Evolutionary conservation across 495 filamentous ascomycete genomes (phyloP).

Genomic region (Hyaloscypha bicolor): DNA sequence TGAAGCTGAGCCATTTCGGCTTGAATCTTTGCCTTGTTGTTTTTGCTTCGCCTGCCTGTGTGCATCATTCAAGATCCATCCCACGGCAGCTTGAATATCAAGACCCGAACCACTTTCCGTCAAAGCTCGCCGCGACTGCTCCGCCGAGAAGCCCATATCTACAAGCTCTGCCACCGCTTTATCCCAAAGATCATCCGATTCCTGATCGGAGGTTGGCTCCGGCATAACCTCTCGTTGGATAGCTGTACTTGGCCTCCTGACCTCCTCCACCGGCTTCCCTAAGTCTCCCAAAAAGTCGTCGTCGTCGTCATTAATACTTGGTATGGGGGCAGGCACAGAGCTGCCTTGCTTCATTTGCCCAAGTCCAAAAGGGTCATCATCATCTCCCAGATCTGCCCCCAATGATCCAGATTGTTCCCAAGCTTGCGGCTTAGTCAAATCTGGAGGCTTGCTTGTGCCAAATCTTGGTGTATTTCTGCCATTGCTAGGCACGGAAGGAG

Average conservation of each 20-base stretch:
- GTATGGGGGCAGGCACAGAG: slow-evolving; percentile 36
- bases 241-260: slow-evolving; percentile 45
- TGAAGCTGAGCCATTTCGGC: slow-evolving; percentile 37
- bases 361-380: slow-evolving; percentile 91
- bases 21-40: slow-evolving; percentile 34
- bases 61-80: slow-evolving; percentile 88
- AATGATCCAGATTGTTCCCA: slow-evolving; percentile 37
- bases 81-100: slow-evolving; percentile 85
- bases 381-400: slow-evolving; percentile 40
- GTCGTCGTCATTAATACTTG: slow-evolving; percentile 46
- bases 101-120: slow-evolving; percentile 75
- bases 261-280: slow-evolving; percentile 82
- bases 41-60: slow-evolving; percentile 70
- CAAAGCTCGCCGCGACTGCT: slow-evolving; percentile 77
- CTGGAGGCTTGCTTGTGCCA: slow-evolving; percentile 18
- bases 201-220: slow-evolving; percentile 45
- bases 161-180: slow-evolving; percentile 85
- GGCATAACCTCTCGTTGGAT: slow-evolving; percentile 38
- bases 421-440: slow-evolving; percentile 42
- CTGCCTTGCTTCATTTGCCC: slow-evolving; percentile 58
- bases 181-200: slow-evolving; percentile 68
- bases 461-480: slow-evolving; percentile 48
- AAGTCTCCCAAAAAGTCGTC: slow-evolving; percentile 90
- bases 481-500: slow-evolving; percentile 48
- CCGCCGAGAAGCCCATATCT: slow-evolving; percentile 90